Evolutionary conservation across 83 land plant genomes (phyloP), one percentile per base, ranked within the genome.

Genomic region (Larix sibirica): DNA sequence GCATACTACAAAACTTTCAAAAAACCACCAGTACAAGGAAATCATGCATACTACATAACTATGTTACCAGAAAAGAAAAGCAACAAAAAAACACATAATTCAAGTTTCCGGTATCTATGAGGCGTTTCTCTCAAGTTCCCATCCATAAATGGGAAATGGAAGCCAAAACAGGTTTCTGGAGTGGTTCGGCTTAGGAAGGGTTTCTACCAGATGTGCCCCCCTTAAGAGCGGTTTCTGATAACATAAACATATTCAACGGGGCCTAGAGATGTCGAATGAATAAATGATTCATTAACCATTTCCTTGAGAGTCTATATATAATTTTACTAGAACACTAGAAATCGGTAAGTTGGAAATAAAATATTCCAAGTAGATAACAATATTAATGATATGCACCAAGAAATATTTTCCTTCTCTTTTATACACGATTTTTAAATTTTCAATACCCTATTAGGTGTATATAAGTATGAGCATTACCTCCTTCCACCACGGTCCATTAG

Each of bases 401-500:
- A 50, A 10, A 50, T 50, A 10, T 9, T 50, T 50, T 50, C 56
- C 3, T 50, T 50, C 13, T 50, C 9, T 12, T 50, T 12, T 50
- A 50, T 12, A 50, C 14, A 50, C 14, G 2, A 10, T 50, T 50
- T 50, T 50, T 50, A 50, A 50, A 50, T 50, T 50, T 10, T 50
- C 56, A 50, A 50, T 50, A 10, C 56, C 13, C 56, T 50, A 50
- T 50, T 50, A 50, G 56, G 9, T 50, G 56, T 50, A 50, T 12
- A 10, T 50, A 12, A 50, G 9, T 10, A 50, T 50, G 2, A 50
- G 13, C 24, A 20, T 21, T 82, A 89, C 91, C 91, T 82, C 75
- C 91, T 83, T 62, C 91, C 91, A 66, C 87, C 80, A 2, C 80
- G 74, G 66, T 89, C 91, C 91, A 89, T 89, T 44, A 89, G 80